Percentiles rank a stretch among this genome's conserved stretches.
These are phyloP conservation scores for Aquanectria penicillioides DNA, from an alignment of 2,329 filamentous ascomycete species.

Conservation along the genomic window DNA sequence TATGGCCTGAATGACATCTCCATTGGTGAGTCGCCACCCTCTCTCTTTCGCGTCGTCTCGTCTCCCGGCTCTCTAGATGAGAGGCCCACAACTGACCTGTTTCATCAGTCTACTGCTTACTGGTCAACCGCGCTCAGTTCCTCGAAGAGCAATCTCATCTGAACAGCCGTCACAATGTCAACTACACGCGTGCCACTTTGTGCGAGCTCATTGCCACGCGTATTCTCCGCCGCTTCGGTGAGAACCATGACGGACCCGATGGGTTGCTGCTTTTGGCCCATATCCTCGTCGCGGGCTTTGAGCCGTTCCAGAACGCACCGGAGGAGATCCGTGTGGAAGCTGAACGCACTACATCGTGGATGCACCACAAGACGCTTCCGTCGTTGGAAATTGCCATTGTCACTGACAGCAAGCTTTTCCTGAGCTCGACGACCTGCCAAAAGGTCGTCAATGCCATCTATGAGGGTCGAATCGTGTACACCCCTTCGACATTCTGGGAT, in stretches of 20 bases:
- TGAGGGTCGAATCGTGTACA: slow-evolving; percentile 82
- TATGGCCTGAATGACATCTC: slow-evolving; percentile 84
- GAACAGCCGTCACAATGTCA: slow-evolving; percentile 82
- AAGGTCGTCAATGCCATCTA: slow-evolving; percentile 87
- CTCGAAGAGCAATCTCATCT: slow-evolving; percentile 80
- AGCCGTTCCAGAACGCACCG: slow-evolving; percentile 86
- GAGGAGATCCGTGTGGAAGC: slow-evolving; percentile 70
- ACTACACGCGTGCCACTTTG: slow-evolving; percentile 78
- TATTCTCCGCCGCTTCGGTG: slow-evolving; percentile 80
- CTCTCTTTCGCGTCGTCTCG: background rate
- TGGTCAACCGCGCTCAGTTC: slow-evolving; percentile 85
- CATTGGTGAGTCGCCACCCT: slow-evolving; percentile 61
- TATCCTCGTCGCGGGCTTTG: slow-evolving; percentile 84
- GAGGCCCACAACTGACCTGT: slow-evolving; percentile 11
- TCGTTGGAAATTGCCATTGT: slow-evolving; percentile 86
- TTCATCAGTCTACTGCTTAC: slow-evolving; percentile 74
- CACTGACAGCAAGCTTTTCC: slow-evolving; percentile 81
- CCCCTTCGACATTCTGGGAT: slow-evolving; percentile 82
- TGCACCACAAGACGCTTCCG: slow-evolving; percentile 70
- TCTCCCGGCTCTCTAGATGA: background rate
- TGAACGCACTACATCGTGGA: slow-evolving; percentile 58
- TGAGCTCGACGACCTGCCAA: slow-evolving; percentile 81
- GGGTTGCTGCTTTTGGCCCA: slow-evolving; percentile 80
- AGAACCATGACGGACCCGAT: slow-evolving; percentile 76
- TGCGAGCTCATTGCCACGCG: slow-evolving; percentile 85